phyloP scores from a whole-genome alignment of 176 grass and related monocot species.

The Carex parvula region DNA sequence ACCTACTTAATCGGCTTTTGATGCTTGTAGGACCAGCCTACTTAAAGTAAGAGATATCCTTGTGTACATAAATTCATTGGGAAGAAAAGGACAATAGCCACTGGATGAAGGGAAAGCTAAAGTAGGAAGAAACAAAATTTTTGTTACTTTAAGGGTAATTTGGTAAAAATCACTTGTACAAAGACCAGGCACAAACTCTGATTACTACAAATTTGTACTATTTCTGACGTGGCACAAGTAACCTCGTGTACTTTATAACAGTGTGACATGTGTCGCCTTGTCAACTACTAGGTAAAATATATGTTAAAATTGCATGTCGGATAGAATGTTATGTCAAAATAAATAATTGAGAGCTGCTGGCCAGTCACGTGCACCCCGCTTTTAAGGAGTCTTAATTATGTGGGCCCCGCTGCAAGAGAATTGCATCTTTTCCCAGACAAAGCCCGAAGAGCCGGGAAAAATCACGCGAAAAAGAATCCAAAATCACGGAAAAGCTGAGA shows the following conservation, averaged over 20 bases:
- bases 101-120: neutral
- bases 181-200: neutral
- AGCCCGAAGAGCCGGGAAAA: neutral
- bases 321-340: neutral
- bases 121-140: neutral
- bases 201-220: constrained; percentile 7
- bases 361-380: constrained; percentile 18
- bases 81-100: neutral
- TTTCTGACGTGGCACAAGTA: constrained; percentile 7
- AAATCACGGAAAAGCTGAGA: constrained; percentile 20
- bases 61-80: neutral
- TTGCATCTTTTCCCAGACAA: constrained; percentile 9
- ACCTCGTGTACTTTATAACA: neutral
- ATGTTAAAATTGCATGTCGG: neutral
- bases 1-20: neutral
- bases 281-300: neutral
- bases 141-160: neutral
- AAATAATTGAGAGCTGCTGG: constrained; percentile 13
- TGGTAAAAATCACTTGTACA: neutral
- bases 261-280: neutral
- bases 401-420: neutral
- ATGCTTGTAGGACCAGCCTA: neutral
- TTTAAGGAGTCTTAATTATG: neutral
- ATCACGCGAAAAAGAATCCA: constrained; percentile 12
- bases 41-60: neutral